These are phyloP conservation scores for Hansenula sp. DNA, from an alignment of 1,139 yeast species.

Conservation along the genomic window DNA sequence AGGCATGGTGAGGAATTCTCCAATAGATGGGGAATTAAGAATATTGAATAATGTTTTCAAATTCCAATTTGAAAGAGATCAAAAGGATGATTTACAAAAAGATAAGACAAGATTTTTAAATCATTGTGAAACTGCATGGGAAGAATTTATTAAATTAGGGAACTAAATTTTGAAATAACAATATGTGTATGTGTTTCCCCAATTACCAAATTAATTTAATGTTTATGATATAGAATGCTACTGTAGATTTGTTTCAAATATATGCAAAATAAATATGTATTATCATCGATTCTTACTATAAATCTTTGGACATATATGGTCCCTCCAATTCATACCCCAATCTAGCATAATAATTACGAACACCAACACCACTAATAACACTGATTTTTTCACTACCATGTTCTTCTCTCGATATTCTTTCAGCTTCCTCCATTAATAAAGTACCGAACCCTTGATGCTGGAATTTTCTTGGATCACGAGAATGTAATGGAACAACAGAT, in stretches of 20 bases:
- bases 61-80: constrained; percentile 18
- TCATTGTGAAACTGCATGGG: constrained; percentile 55
- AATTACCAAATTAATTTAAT: no score
- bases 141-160: constrained; percentile 30
- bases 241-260: no score
- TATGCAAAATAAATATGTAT: no score
- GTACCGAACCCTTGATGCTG: constrained; percentile 99
- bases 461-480: constrained; percentile 96
- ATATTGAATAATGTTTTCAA: constrained; percentile 19
- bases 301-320: constrained; percentile 84
- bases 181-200: no score
- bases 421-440: constrained; percentile 96
- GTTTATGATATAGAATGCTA: no score
- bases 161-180: no score
- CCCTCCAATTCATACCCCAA: constrained; percentile 93
- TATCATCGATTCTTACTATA: no score
- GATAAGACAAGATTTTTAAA: constrained; percentile 47
- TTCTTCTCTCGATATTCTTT: constrained; percentile 89
- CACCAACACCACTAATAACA: constrained; percentile 97
- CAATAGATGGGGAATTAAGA: constrained; percentile 16
- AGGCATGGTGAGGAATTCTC: constrained; percentile 8
- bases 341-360: constrained; percentile 88
- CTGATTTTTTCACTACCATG: constrained; percentile 90
- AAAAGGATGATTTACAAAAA: constrained; percentile 17
- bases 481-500: constrained; percentile 93